Evolutionary conservation across 805 yeast genomes (phyloP), one percentile per base, ranked within the genome.

Genomic region (Teunomyces atbi): DNA sequence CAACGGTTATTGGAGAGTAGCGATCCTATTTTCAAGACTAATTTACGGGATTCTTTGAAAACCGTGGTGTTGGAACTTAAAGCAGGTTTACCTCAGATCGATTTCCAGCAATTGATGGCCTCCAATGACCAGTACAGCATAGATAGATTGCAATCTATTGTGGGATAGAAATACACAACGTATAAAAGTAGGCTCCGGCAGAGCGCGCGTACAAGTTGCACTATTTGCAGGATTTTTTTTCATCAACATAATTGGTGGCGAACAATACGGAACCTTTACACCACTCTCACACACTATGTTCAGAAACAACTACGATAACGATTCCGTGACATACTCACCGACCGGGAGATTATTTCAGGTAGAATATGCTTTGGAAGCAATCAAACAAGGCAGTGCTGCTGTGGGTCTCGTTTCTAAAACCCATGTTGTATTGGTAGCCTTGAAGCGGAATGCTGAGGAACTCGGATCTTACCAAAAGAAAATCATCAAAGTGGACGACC

Each of bases 261-360:
- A 36, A 36, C 39, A 36, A 33, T 21, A 36, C 28, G 23, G n/a
- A 19, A 6, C 13, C 16, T 36, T 12, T 7, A 23, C 26, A 23
- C n/a, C n/a, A 7, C 26, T 36, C n/a, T 21, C 39, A 12, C 39
- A 3, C 20, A 6, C 23, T 16, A 61, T 62, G 99, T 94, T 94
- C 66, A 89, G 99, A 79, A 94, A 94, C 73, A 94, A 95, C 61
- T 94, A 94, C 78, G 99, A 94, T 68, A 95, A 96, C 77, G 99
- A 94, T 68, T 85, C 98, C 40, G 96, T 94, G 48, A 94, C 99
- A 11, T 94, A 89, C 72, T 92, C 98, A 28, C 96, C 96, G 46
- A 89, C 96, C 4, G 96, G 96, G 4, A 80, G 96, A 57, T 80
- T 89, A 49, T 90, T 89, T 71, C 96, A 89, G 69, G 87, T 70